These are phyloP conservation scores for Candida gorgasii DNA, from an alignment of 805 yeast genomes.

Conservation along the genomic window DNA sequence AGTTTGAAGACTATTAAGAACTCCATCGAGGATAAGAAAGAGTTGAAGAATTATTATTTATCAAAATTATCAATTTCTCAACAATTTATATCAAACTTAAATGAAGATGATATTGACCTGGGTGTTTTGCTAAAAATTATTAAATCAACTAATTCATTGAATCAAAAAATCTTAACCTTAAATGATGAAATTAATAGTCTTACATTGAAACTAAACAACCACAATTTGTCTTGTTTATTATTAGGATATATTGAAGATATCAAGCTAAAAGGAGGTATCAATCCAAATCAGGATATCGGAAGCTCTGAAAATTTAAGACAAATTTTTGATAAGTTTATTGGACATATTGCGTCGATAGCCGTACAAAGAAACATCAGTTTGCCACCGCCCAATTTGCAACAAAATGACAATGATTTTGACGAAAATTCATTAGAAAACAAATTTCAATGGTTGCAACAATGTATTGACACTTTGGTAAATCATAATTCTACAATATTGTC, in stretches of 20 bases:
- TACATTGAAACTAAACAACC: slow-evolving; percentile 33
- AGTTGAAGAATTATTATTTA: slow-evolving; percentile 29
- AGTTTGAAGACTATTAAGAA: slow-evolving; percentile 29
- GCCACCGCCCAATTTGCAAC: slow-evolving; percentile 27
- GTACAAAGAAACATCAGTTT: slow-evolving; percentile 43
- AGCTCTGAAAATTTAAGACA: slow-evolving; percentile 5
- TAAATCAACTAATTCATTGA: slow-evolving; percentile 33
- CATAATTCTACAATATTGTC: background rate
- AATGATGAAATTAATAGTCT: slow-evolving; percentile 31
- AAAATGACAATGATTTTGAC: slow-evolving; percentile 11
- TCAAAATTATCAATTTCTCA: slow-evolving; percentile 33
- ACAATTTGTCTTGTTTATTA: slow-evolving; percentile 45
- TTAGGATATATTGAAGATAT: slow-evolving; percentile 51
- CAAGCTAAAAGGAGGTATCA: slow-evolving; percentile 20
- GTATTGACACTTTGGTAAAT: slow-evolving; percentile 35
- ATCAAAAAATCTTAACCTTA: slow-evolving; percentile 26
- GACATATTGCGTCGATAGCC: slow-evolving; percentile 49
- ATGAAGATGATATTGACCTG: slow-evolving; percentile 28
- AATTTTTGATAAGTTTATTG: slow-evolving; percentile 43
- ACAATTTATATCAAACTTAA: slow-evolving; percentile 32
- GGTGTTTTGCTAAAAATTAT: slow-evolving; percentile 30
- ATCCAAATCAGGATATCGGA: slow-evolving; percentile 1
- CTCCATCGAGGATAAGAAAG: slow-evolving; percentile 30
- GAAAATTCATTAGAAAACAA: slow-evolving; percentile 24
- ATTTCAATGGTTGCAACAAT: slow-evolving; percentile 38